These are phyloP conservation scores for Limtongozyma cylindracea DNA, from an alignment of 805 yeast species.

Conservation along the genomic window DNA sequence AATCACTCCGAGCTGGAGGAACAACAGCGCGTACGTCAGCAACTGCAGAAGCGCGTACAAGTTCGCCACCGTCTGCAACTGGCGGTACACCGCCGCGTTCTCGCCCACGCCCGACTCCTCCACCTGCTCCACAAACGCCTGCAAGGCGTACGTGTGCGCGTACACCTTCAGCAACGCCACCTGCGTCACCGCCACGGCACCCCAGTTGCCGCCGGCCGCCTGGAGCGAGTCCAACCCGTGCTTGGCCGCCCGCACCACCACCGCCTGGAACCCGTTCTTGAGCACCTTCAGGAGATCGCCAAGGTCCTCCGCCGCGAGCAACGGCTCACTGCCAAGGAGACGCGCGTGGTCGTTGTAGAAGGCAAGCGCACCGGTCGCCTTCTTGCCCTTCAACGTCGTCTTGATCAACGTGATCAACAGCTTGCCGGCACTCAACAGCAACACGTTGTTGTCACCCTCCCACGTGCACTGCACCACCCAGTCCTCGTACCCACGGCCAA, in stretches of 20 bases:
- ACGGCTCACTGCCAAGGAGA: constrained; percentile 6
- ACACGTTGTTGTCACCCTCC: constrained; percentile 91
- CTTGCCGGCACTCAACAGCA: constrained; percentile 69
- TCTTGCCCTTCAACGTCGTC: constrained; percentile 17
- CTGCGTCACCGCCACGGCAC: constrained; percentile 4
- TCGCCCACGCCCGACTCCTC: no score
- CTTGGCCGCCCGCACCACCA: constrained; percentile 4
- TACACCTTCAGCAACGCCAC: constrained; percentile 4
- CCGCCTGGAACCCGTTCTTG: constrained; percentile 3
- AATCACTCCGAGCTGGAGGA: constrained; percentile 2
- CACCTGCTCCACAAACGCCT: constrained; percentile 2
- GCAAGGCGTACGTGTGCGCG: constrained; percentile 4
- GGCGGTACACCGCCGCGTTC: constrained; percentile 2
- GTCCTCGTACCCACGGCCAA: constrained; percentile 71
- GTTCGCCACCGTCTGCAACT: constrained; percentile 3
- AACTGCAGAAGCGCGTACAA: constrained; percentile 3
- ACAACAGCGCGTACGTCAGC: constrained; percentile 3
- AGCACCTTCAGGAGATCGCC: constrained; percentile 8
- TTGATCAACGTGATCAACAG: constrained; percentile 21
- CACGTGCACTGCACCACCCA: constrained; percentile 98
- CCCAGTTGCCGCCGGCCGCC: constrained; percentile 4
- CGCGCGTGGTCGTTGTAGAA: constrained; percentile 12
- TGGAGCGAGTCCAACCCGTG: constrained; percentile 3
- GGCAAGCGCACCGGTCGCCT: constrained; percentile 17
- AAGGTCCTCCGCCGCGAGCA: constrained; percentile 7